Percentiles rank a stretch among this genome's conserved stretches.
phyloP scores from a whole-genome alignment of 1,284 basidiomycete species.

The Lentinula novae-zelandiae region DNA sequence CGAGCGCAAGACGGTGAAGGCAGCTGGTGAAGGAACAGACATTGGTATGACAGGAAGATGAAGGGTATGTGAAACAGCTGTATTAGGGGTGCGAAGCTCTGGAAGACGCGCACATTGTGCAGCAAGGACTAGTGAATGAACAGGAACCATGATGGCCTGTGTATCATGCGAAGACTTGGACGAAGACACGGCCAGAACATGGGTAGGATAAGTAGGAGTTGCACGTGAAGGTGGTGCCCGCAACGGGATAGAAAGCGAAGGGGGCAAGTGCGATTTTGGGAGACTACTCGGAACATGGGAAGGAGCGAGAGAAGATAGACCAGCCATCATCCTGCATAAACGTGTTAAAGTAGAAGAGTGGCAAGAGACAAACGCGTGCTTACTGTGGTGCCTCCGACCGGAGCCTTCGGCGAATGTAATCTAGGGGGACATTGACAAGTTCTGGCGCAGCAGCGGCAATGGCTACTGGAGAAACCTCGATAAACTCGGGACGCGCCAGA shows the following conservation, averaged over 20 bases:
- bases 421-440: constrained; percentile 50
- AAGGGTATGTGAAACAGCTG: constrained; percentile 31
- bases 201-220: constrained; percentile 45
- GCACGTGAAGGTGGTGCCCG: constrained; percentile 28
- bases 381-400: constrained; percentile 36
- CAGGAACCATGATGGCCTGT: constrained; percentile 41
- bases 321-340: constrained; percentile 45
- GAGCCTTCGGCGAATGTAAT: constrained; percentile 56
- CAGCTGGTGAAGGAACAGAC: constrained; percentile 61
- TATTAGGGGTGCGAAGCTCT: constrained; percentile 37
- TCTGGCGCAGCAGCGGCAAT: constrained; percentile 53
- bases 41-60: constrained; percentile 64
- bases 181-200: constrained; percentile 51
- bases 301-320: constrained; percentile 41
- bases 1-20: constrained; percentile 59
- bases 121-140: constrained; percentile 56
- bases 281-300: constrained; percentile 48
- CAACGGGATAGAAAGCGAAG: constrained; percentile 41
- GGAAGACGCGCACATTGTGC: constrained; percentile 58
- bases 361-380: constrained; percentile 33
- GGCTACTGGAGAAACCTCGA: constrained; percentile 48
- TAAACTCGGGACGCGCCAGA: constrained; percentile 49
- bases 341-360: constrained; percentile 16
- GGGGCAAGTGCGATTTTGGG: constrained; percentile 44
- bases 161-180: constrained; percentile 36